Conservation (phyloP, 495 filamentous ascomycete genomes). For the Penicillium atrosanguineum region DNA sequence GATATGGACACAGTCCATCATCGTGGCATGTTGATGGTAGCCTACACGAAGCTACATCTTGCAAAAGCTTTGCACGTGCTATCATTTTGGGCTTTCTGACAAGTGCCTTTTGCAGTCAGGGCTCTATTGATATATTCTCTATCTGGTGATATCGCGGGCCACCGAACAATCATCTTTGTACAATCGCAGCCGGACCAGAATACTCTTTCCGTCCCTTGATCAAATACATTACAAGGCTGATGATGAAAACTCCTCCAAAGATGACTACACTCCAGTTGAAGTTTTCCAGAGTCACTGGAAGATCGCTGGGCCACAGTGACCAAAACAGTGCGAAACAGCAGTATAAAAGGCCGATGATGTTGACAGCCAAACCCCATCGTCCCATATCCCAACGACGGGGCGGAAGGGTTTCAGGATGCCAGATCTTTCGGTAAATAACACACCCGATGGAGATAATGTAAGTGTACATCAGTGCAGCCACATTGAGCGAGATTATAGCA, state of each 20-base stretch:
- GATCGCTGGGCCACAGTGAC: conserved; percentile 40
- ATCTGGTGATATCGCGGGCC: too few species aligned
- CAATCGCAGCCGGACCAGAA: conserved; percentile 25
- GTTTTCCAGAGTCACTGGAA: conserved; percentile 35
- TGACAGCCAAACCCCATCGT: conserved; percentile 29
- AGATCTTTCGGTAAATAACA: conserved; percentile 34
- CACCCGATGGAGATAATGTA: conserved; percentile 42
- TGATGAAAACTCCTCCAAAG: conserved; percentile 34
- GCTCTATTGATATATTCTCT: too few species aligned
- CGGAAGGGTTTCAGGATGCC: conserved; percentile 39
- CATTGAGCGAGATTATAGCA: conserved; percentile 42
- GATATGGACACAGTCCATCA: too few species aligned
- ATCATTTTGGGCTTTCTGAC: too few species aligned
- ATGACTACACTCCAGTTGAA: conserved; percentile 54
- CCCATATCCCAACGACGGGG: conserved; percentile 43
- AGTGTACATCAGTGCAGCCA: conserved; percentile 39
- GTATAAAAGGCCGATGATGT: conserved; percentile 36
- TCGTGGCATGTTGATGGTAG: too few species aligned
- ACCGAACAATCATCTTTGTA: background rate
- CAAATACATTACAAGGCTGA: conserved; percentile 34
- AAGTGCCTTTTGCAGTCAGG: too few species aligned
- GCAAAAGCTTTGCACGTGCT: too few species aligned
- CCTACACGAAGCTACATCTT: too few species aligned
- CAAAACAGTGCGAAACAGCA: conserved; percentile 41
- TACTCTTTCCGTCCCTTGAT: conserved; percentile 27